Evolutionary conservation across 2,329 filamentous ascomycete species (phyloP), one percentile per base, ranked within the genome.

Genomic region (Paecilomyces variotii): DNA sequence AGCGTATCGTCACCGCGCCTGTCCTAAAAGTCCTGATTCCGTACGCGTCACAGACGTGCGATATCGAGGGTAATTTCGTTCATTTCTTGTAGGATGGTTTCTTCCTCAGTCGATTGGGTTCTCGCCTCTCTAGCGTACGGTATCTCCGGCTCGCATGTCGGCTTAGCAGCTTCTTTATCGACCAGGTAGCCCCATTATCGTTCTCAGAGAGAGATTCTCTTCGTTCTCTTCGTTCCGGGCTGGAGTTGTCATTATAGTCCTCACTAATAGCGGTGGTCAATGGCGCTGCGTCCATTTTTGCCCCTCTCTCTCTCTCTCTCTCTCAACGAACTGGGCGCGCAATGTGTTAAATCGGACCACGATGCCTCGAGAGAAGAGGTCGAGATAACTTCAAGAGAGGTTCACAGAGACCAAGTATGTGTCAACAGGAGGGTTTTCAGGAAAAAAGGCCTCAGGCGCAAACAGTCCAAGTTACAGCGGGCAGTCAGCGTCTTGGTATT

Each of bases 31-130:
- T 45, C 4, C 35, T 19, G 12, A 10, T 32, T 45, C 35, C 35
- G n/a, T 45, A 45, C 14, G 14, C 6, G 4, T 3, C n/a, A 1
- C 14, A 39, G 35, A 45, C 3, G 4, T 19, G 7, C 4, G 11
- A 12, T 19, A n/a, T 45, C 12, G 35, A 19, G n/a, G n/a, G 19
- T 28, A 14, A 5, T 6, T 14, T 12, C 25, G 53, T 26, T 30
- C 11, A 30, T 54, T 24, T 45, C 35, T 45, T 54, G 53, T 45
- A 56, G 11, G 19, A 45, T 12, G 56, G 19, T 49, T 67, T 66
- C 60, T 71, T 71, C 54, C 68, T 59, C 58, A 71, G 61, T 39
- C 68, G 64, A 55, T 69, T 70, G 54, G 68, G 67, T 58, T 71
- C 68, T 57, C 66, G 50, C 34, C 59, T 63, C 56, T 71, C 69